These are phyloP conservation scores for Deakozyma indianensis DNA, from an alignment of 805 yeast species.

Conservation along the genomic window DNA sequence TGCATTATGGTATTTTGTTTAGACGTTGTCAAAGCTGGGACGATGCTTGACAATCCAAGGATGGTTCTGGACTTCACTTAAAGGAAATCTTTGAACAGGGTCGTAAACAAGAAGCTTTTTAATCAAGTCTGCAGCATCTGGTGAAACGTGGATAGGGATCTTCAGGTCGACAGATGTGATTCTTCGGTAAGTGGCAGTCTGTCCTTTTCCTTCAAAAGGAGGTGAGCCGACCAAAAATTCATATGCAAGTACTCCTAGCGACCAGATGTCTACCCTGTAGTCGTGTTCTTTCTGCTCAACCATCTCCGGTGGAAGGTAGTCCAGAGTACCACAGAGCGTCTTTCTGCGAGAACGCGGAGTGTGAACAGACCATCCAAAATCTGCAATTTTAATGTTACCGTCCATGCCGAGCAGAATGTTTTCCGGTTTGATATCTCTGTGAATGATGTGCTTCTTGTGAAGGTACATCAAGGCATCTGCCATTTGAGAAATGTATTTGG, in stretches of 20 bases:
- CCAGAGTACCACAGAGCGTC: constrained; percentile 91
- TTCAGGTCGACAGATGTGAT: constrained; percentile 64
- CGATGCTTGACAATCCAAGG: constrained; percentile 71
- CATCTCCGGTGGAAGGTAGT: constrained; percentile 92
- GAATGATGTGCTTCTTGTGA: constrained; percentile 70
- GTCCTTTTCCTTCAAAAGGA: constrained; percentile 77
- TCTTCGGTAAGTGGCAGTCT: constrained; percentile 56
- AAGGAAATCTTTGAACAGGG: constrained; percentile 49
- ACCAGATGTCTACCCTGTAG: constrained; percentile 77
- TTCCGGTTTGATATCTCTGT: constrained; percentile 90
- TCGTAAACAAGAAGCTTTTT: constrained; percentile 44
- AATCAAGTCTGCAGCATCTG: constrained; percentile 69
- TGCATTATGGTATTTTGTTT: background rate
- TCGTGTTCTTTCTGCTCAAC: constrained; percentile 73
- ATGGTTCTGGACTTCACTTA: constrained; percentile 52
- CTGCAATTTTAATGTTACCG: constrained; percentile 71
- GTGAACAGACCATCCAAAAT: constrained; percentile 92
- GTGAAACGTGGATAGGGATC: constrained; percentile 55
- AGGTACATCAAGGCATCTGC: constrained; percentile 65
- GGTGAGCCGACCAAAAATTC: constrained; percentile 83
- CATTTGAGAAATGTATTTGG: constrained; percentile 65
- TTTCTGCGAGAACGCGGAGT: constrained; percentile 42
- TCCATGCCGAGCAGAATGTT: constrained; percentile 68
- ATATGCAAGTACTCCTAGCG: constrained; percentile 73
- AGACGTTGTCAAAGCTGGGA: constrained; percentile 1